Evolutionary conservation across 108 stramenopile species (phyloP), one percentile per base, ranked within the genome.

Genomic region (Cyclotella choctawhatcheeana): DNA sequence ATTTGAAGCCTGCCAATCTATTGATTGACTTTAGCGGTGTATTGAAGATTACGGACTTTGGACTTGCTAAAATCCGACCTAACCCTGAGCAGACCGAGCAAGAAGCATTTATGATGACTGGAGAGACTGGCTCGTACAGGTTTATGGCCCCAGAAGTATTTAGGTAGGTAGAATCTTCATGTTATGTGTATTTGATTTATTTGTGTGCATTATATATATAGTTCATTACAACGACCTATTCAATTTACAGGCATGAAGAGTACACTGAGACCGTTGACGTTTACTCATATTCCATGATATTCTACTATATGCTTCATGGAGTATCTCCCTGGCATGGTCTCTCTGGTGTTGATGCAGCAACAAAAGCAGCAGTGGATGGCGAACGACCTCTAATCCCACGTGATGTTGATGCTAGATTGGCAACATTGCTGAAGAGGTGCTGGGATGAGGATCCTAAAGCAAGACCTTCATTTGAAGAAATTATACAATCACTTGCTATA

Each of bases 21-120:
- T 69, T 97, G 45, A 82, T 95, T 52, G 97, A 98, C 68, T 86
- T 84, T 45, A 79, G 79, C 21, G 97, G 95, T 18, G 84, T 92
- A 18, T 70, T 98, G 33, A 97, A 97, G 73, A 96, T 99, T 59
- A 79, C 93, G 3, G 98, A 99, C 81, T 98, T 99, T 85, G 97
- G 97, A 17, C 92, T 99, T 7, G 88, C 93, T 17, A 97, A 93
- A 67, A 81, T 92, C 27, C 85, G 92, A 50, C 89, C 92, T 0
- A 89, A 92, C 48, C 89, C 89, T 24, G 79, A 77, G 51, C 62
- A 79, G 25, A 68, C 33, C 25, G 89, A 91, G 74, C 66, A 67
- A 18, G 88, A 91, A 21, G 68, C 72, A n/a, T 93, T 84, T 50
- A 60, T 71, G 68, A 92, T 95, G 89, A 95, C 94, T 8, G 94